Base-by-base conservation (phyloP, 2,329 filamentous ascomycete species). In the Ophiostoma himal-ulmi region DNA sequence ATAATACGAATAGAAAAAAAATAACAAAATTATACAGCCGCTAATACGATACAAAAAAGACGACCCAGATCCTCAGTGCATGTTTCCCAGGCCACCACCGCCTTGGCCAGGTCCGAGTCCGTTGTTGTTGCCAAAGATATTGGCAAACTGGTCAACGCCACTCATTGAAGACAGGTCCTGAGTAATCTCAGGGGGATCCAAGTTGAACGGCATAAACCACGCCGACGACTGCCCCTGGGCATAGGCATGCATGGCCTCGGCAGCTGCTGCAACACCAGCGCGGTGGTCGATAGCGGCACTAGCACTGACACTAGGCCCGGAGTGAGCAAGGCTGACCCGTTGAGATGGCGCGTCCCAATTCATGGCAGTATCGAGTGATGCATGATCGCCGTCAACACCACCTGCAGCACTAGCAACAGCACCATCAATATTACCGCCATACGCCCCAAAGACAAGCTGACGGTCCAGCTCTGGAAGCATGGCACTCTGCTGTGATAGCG, bases 141-240 rank as follows among this genome's bases (percentile, higher is more conserved):
- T 79, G 36, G 80, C 80, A 73, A 86, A 86, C 11, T 79, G 79
- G 72, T 87, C 85, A 36, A 84, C 78, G 48, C 80, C 80, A 34
- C 77, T 77, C 73, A 84, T 76, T 8, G 78, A 76, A 2, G 78
- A 79, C 69, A 83, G 73, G 52, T 86, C 84, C 69, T 84, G 84
- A 7, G 81, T 80, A 60, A 86, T 79, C 71, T 88, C 86, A 0
- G 91, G 88, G 26, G 93, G 91, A 71, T 95, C 91, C 80, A 96
- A 88, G 77, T 96, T 96, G 80, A 97, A 96, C 1, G 94, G 93
- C 82, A 96, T 89, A 78, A 96, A 96, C 92, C 94, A 98, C 5
- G 91, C 92, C 69, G 89, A 90, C 68, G 82, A 85, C 1, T 84
- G 81, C 72, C 87, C 85, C 48, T 80, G 80, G 4, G 77, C 77